Evolutionary conservation across 2,329 filamentous ascomycete species (phyloP).

Genomic region (Alternaria dauci): DNA sequence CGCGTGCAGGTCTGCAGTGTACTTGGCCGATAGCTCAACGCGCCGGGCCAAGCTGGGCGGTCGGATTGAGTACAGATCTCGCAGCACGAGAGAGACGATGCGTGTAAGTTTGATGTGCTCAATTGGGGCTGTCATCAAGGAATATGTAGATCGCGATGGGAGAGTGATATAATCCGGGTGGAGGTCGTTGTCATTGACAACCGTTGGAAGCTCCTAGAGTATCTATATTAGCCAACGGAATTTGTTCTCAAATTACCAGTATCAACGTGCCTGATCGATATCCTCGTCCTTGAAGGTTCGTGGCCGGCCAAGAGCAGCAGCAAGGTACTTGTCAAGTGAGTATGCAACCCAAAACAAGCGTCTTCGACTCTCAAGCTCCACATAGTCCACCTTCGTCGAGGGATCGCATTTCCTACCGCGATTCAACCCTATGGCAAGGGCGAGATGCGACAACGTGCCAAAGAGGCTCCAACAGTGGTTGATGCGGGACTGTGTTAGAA

Average conservation of each 20-base stretch:
- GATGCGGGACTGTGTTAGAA: conserved; percentile 66
- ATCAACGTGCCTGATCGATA: conserved; percentile 64
- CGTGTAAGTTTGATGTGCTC: conserved; percentile 57
- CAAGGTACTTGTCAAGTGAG: conserved; percentile 69
- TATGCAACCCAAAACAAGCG: conserved; percentile 71
- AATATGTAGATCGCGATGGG: conserved; percentile 40
- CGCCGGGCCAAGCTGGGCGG: conserved; percentile 44
- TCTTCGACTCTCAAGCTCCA: conserved; percentile 62
- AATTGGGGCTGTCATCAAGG: conserved; percentile 57
- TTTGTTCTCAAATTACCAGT: neutral
- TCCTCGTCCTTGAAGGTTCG: conserved; percentile 69
- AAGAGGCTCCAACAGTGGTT: conserved; percentile 70
- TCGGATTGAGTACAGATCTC: conserved; percentile 56
- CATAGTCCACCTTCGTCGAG: conserved; percentile 53
- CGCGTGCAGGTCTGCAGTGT: conserved; percentile 53
- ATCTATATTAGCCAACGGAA: neutral
- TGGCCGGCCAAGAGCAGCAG: conserved; percentile 69
- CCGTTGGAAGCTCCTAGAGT: conserved; percentile 45
- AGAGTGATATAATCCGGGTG: conserved; percentile 38
- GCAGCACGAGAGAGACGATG: conserved; percentile 56
- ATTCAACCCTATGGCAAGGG: conserved; percentile 58
- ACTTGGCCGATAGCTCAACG: conserved; percentile 52
- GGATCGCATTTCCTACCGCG: conserved; percentile 47
- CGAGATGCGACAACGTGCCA: conserved; percentile 64
- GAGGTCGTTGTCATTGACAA: conserved; percentile 49